Base-by-base conservation (phyloP, 106 monocot genomes). In the Hemerocallis citrina region DNA sequence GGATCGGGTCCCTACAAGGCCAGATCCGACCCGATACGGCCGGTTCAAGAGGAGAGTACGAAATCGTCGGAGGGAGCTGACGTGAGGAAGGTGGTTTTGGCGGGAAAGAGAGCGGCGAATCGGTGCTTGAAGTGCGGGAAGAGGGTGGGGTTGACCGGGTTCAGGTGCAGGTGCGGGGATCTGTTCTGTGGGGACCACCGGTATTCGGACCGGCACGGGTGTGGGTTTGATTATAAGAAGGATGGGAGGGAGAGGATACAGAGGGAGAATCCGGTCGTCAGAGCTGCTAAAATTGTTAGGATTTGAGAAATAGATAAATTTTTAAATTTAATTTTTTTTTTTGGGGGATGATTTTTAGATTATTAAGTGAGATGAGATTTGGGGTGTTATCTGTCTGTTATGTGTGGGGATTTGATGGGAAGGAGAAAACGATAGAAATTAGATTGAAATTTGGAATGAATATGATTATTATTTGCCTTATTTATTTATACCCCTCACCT, bases 121-220 rank as follows among this genome's bases (percentile, higher is more conserved):
- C 49, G 93, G 72, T 93, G 93, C 75, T 51, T 48, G 25, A 66
- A 71, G 12, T 93, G 93, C 77, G 52, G 79, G 67, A 65, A 65
- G 63, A 81, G 76, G 72, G 89, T 93, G 22, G 89, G 93, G 9
- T 62, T 93, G 63, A 80, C 76, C 34, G 93, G 93, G 33, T 82
- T 89, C 72, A 70, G 85, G 39, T 93, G 93, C 77, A 81, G 93
- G 30, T 93, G 93, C 82, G 89, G 89, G 6, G 85, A 82, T 10
- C 72, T 89, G 46, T 89, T 79, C 76, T 93, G 93, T 76, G 79
- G 76, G 13, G 59, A 70, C 55, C 93, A 93, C 67, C 73, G 93
- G 51, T 93, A 93, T 76, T 82, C 85, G 22, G 93, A 93, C 38
- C 78, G 88, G 23, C 93, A 93, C 47, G 85, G 36, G 8, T 93